Conservation (phyloP, 176 grass and related monocot species). For the Rhynchospora pubera region DNA sequence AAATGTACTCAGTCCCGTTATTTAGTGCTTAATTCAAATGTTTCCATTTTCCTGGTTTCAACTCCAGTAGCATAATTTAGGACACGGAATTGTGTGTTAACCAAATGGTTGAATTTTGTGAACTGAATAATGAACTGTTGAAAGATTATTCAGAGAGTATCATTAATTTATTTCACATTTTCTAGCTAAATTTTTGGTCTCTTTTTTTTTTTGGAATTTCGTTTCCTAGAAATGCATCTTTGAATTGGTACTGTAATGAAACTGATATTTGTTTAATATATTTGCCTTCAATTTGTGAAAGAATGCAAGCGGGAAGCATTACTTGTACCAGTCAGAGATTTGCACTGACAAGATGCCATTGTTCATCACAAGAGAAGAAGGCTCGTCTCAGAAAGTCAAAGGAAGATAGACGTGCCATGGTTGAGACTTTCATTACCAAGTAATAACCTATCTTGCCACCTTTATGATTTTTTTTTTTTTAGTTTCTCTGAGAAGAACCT, state of each 20-base stretch:
- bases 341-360: conserved; percentile 23
- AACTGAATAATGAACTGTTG: not conserved
- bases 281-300: conserved; percentile 8
- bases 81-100: not conserved
- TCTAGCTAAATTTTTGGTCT: no score
- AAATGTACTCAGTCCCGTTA: not conserved
- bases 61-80: not conserved
- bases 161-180: no score
- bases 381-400: conserved; percentile 72
- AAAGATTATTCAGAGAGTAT: not conserved
- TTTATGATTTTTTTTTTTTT: not conserved
- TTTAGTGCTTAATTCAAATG: not conserved
- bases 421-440: conserved; percentile 73
- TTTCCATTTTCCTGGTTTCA: not conserved
- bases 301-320: conserved; percentile 19
- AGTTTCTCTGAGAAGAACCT: not conserved
- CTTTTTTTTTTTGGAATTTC: not conserved
- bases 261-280: not conserved
- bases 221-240: not conserved
- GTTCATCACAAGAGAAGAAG: conserved; percentile 56
- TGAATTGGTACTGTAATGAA: not conserved
- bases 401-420: conserved; percentile 89
- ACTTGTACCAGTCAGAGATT: conserved; percentile 17
- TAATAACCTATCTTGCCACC: conserved; percentile 2
- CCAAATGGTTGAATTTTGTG: not conserved